Base-by-base conservation (phyloP, 2,329 filamentous ascomycete genomes). In the Fusarium guadeloupense region DNA sequence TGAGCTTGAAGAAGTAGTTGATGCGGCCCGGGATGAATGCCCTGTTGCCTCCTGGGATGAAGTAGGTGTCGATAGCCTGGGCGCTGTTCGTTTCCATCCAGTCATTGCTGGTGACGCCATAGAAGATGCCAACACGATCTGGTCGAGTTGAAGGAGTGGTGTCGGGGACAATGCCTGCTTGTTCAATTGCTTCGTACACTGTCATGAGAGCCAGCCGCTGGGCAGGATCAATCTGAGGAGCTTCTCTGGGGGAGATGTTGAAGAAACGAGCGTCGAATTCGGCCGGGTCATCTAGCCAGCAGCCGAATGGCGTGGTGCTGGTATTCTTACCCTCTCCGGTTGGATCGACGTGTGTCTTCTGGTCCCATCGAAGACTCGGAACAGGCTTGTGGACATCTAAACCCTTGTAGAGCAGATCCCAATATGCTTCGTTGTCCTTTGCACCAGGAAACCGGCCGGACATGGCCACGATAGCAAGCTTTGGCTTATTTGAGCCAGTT, bases 1-100 rank as follows among this genome's bases (percentile, higher is more conserved):
- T 85, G 74, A 91, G 92, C 68, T 90, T 89, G 75, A 92, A 92
- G 73, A 88, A 89, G 74, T 92, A 92, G 76, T 91, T 92, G 71
- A 92, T 89, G 86, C 83, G 77, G 0, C 83, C 84, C 0, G 79
- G 78, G 0, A 73, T 77, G 51, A 86, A 86, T 0, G 82, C 83
- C 16, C 84, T 75, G 20, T 68, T 66, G 2, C 65, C 65, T 1
- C 65, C 65, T 0, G 83, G 79, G 38, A 86, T 81, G 64, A 74
- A 83, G 67, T 86, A 85, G 0, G 82, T 84, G 49, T 80, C 79
- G n/a, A 86, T 78, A 6, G 90, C 86, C 69, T 93, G 87, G 0
- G 85, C 84, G 9, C 84, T 85, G 71, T 93, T 93, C 54, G 90
- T 86, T 84, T 93, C 90, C 76, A 88, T 83, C 83, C 88, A 93